Base-by-base conservation (phyloP, 2,329 filamentous ascomycete genomes). In the Ilyonectria destructans region DNA sequence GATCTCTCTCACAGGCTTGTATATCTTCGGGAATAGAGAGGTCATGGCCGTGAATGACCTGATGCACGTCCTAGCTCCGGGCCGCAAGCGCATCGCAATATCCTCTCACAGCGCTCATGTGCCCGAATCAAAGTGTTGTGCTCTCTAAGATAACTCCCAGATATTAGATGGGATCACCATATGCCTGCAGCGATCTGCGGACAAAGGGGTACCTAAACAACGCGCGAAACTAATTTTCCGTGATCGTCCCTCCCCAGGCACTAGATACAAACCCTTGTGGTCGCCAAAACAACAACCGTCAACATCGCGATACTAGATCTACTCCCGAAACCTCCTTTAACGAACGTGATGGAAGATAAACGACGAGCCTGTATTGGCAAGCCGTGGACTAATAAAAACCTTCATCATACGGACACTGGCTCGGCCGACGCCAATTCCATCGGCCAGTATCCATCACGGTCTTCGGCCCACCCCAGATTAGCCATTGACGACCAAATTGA, bases 161-260 rank as follows among this genome's bases (percentile, higher is more conserved):
- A 43, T 15, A 43, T n/a, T 6, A n/a, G 1, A n/a, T 43, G 15
- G 15, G 15, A 67, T 33, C 59, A 71, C 67, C 17, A 66, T 43
- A 65, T 57, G 75, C 68, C 43, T 68, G 69, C 17, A 48, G 17
- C 17, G 57, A 59, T 49, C 43, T 48, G 29, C 33, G 12, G 6
- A 23, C 2, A 5, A 29, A 57, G 19, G 15, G 15, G 40, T 17
- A 8, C 10, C 49, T 29, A n/a, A 31, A 52, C n/a, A n/a, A 13
- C 31, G 6, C 19, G 15, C 40, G 21, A 40, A 29, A 17, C 4
- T 9, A 15, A 29, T n/a, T 58, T 21, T n/a, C 17, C 33, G 29
- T 9, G 7, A 35, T 35, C 49, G 33, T 35, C 29, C n/a, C 17
- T 54, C 40, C 40, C 56, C 15, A 33, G 26, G 15, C 17, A 8